Conservation (phyloP, 148 eudicot species). For the Dianthus caryophyllus region DNA sequence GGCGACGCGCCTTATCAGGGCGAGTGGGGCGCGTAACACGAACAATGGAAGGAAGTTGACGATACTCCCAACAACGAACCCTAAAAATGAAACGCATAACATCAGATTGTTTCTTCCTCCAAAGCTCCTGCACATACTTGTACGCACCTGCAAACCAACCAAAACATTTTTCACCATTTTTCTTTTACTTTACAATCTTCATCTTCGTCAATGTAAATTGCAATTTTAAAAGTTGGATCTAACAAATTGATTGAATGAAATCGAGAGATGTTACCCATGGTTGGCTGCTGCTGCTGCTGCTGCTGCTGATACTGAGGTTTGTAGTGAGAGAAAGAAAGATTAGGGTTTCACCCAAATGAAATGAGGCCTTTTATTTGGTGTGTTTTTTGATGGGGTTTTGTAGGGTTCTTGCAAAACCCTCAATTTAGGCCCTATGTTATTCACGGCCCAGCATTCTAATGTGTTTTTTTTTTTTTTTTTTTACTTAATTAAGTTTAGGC, state of each 20-base stretch:
- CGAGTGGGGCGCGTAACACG: conserved; percentile 49
- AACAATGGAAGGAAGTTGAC: conserved; percentile 53
- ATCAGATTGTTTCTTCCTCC: conserved; percentile 53
- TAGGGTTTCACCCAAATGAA: conserved; percentile 26
- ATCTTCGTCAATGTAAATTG: too few relatives aligned
- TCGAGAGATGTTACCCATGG: conserved; percentile 18
- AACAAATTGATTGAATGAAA: neutral
- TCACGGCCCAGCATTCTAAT: too few relatives aligned
- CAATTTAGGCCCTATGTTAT: too few relatives aligned
- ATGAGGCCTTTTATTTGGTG: neutral
- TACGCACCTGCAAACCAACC: conserved; percentile 41
- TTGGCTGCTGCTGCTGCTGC: conserved; percentile 3
- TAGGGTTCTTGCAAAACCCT: conserved; percentile 12
- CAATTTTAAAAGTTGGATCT: too few relatives aligned
- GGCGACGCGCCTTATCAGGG: conserved; percentile 55
- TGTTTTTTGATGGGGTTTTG: conserved; percentile 26
- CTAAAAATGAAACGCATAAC: conserved; percentile 46
- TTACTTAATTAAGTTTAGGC: too few relatives aligned
- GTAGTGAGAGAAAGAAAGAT: neutral
- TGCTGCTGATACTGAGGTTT: neutral
- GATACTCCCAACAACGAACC: conserved; percentile 51
- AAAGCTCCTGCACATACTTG: conserved; percentile 46
- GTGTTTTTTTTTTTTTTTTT: too few relatives aligned
- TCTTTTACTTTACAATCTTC: neutral
- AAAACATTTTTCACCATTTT: neutral